Conservation (phyloP, 306 rosid species). For the Mimosa pudica region DNA sequence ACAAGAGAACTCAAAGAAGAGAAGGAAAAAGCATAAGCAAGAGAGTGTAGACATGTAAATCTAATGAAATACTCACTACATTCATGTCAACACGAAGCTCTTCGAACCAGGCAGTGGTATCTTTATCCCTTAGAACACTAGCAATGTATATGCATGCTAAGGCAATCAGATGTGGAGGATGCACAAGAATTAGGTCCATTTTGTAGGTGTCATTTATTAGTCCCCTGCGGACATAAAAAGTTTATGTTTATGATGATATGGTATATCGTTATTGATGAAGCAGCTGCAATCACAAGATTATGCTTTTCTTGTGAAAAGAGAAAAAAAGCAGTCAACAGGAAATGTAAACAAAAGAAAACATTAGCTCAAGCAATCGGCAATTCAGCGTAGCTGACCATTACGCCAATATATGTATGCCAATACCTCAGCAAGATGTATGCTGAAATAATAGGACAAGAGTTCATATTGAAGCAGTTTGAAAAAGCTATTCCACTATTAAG, state of each 20-base stretch:
- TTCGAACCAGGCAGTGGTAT: constrained; percentile 91
- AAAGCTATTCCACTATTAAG: neutral
- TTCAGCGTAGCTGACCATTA: neutral
- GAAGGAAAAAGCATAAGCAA: neutral
- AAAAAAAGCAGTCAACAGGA: neutral
- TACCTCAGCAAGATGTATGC: constrained; percentile 17
- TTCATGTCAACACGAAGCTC: constrained; percentile 96
- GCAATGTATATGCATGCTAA: constrained; percentile 92
- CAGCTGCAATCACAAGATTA: neutral
- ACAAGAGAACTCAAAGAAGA: constrained; percentile 8
- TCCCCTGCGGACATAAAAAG: constrained; percentile 61
- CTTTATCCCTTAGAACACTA: constrained; percentile 77
- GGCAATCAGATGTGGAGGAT: constrained; percentile 94
- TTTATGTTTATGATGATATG: constrained; percentile 10
- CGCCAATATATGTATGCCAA: constrained; percentile 1
- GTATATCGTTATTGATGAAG: neutral
- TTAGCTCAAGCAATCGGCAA: neutral
- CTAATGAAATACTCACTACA: constrained; percentile 60
- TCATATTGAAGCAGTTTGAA: neutral
- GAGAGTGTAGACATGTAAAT: constrained; percentile 26
- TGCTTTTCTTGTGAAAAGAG: neutral
- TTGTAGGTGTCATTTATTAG: constrained; percentile 89
- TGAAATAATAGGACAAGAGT: constrained; percentile 10
- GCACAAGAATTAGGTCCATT: constrained; percentile 93
- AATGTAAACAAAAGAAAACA: neutral